A percentile compares a stretch with the other conserved stretches of the same genome.
Evolutionary conservation across 2,329 filamentous ascomycete species (phyloP).

Genomic region (Drechslerella stenobrocha): DNA sequence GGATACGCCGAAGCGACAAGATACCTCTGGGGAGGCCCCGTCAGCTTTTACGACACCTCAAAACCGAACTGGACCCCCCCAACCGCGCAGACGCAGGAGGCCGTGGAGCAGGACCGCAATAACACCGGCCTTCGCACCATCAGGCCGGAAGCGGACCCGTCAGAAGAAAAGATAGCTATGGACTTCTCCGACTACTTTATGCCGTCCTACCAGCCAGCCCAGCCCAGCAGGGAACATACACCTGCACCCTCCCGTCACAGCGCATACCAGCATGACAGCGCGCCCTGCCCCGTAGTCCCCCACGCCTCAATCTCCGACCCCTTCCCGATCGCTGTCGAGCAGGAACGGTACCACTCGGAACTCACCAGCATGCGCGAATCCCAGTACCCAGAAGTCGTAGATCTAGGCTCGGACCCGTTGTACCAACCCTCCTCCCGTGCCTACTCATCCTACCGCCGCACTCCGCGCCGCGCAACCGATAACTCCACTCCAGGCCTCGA

Average conservation of each 20-base stretch:
- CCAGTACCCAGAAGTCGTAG: conserved; percentile 35
- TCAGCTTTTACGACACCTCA: conserved; percentile 40
- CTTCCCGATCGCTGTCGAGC: conserved; percentile 41
- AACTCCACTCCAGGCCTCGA: conserved; percentile 13
- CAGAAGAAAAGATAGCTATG: conserved; percentile 39
- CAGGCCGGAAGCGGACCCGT: conserved; percentile 13
- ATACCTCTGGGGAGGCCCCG: conserved; percentile 24
- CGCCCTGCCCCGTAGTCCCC: conserved; percentile 20
- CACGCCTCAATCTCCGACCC: conserved; percentile 36
- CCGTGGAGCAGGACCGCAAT: conserved; percentile 25
- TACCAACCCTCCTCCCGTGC: conserved; percentile 25
- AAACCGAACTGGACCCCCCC: conserved; percentile 29
- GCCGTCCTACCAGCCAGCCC: conserved; percentile 23
- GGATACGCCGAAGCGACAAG: conserved; percentile 17
- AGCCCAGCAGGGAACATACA: conserved; percentile 4
- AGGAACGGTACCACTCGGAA: conserved; percentile 27
- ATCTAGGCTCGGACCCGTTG: conserved; percentile 27
- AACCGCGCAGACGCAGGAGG: conserved; percentile 11
- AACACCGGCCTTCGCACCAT: conserved; percentile 25
- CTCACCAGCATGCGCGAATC: conserved; percentile 33
- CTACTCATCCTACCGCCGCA: conserved; percentile 33
- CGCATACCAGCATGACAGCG: conserved; percentile 1
- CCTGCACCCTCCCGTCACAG: background rate
- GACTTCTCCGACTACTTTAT: conserved; percentile 42
- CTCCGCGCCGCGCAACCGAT: conserved; percentile 19